These are phyloP conservation scores for Aspergillus awamori DNA, from an alignment of 2,329 filamentous ascomycete genomes.

Conservation along the genomic window DNA sequence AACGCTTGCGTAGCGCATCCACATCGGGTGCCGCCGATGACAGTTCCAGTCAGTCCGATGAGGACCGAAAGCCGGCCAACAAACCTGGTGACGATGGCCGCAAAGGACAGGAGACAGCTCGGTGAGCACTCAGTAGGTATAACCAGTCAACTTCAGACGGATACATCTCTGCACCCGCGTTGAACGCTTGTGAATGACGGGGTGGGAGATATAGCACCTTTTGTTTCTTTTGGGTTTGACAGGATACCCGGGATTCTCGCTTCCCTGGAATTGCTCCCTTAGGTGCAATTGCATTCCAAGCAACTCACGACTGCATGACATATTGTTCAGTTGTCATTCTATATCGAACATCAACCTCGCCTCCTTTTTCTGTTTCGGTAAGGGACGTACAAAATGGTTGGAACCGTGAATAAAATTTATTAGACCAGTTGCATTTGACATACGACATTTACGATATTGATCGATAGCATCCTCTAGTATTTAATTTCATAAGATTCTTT, in stretches of 20 bases:
- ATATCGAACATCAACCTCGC: conserved; percentile 22
- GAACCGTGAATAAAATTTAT: conserved; percentile 13
- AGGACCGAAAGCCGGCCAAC: conserved; percentile 41
- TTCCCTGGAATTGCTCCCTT: conserved; percentile 21
- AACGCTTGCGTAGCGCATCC: conserved; percentile 46
- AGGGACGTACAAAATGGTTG: conserved; percentile 11
- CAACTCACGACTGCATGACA: conserved; percentile 34
- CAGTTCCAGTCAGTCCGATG: conserved; percentile 54
- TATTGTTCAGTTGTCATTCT: conserved; percentile 24
- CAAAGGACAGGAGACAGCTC: conserved; percentile 9
- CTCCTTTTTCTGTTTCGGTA: neutral
- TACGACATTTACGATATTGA: conserved; percentile 13
- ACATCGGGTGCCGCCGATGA: conserved; percentile 45
- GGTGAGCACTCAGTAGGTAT: neutral
- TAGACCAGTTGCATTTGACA: conserved; percentile 20
- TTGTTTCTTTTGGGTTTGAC: conserved; percentile 5
- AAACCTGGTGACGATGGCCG: conserved; percentile 58
- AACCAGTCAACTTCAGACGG: conserved; percentile 36
- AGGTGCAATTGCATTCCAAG: conserved; percentile 32
- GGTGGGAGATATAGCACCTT: conserved; percentile 16
- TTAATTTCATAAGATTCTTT: conserved; percentile 8
- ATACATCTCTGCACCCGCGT: neutral
- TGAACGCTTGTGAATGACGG: conserved; percentile 12
- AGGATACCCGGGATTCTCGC: conserved; percentile 1
- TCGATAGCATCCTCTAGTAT: conserved; percentile 19